Percentiles rank a stretch among this genome's conserved stretches.
phyloP scores from a whole-genome alignment of 139 green algal species.

The Mesostigma viride region DNA sequence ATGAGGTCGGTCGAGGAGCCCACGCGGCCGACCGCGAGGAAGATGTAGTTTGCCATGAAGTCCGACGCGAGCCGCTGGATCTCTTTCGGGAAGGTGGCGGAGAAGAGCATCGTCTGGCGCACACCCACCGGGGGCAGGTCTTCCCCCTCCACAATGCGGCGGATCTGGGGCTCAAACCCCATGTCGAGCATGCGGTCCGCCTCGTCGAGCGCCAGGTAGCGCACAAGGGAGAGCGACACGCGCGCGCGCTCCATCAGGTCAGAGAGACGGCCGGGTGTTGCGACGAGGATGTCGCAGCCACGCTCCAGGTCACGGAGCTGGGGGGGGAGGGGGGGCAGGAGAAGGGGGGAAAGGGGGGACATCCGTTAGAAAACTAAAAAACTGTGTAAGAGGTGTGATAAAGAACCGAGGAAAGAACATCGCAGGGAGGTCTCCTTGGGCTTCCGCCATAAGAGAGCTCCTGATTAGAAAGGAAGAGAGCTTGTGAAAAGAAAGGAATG shows the following conservation, averaged over 20 bases:
- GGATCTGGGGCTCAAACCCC: conserved; percentile 94
- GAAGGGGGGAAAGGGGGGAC: conserved; percentile 23
- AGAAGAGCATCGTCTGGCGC: conserved; percentile 92
- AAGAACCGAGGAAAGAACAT: too few relatives aligned
- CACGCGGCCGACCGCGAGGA: conserved; percentile 89
- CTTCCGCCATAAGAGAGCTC: too few relatives aligned
- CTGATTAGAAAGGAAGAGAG: too few relatives aligned
- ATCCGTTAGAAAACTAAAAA: too few relatives aligned
- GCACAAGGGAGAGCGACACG: conserved; percentile 55
- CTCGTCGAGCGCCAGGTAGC: conserved; percentile 84
- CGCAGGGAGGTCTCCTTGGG: too few relatives aligned
- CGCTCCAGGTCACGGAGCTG: conserved; percentile 86
- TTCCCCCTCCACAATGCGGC: conserved; percentile 38
- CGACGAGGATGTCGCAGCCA: conserved; percentile 90
- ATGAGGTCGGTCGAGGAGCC: conserved; percentile 94
- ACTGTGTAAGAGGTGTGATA: too few relatives aligned
- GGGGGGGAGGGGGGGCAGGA: neutral
- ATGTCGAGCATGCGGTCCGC: conserved; percentile 96
- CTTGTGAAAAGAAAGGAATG: too few relatives aligned
- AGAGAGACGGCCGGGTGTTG: conserved; percentile 81
- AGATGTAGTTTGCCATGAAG: conserved; percentile 95
- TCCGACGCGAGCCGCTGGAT: conserved; percentile 76
- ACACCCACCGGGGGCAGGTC: conserved; percentile 76
- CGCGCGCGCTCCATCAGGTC: conserved; percentile 86
- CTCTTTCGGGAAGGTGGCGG: conserved; percentile 90